These are phyloP conservation scores for Suillus brevipes DNA, from an alignment of 768 basidiomycete genomes.

Conservation along the genomic window DNA sequence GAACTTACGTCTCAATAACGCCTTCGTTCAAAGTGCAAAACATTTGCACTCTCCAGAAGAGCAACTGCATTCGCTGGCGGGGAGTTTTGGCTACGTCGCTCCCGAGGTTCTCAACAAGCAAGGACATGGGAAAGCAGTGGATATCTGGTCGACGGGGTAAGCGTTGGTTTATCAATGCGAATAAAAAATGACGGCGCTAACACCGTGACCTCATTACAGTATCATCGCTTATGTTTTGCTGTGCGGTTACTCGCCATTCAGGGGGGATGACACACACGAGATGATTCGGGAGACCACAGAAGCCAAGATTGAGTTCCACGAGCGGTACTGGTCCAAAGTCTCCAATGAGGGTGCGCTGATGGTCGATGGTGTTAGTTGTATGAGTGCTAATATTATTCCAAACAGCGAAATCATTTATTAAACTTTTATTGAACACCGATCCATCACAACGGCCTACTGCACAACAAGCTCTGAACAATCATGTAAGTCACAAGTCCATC, in stretches of 20 bases:
- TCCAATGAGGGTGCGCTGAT: conserved; percentile 61
- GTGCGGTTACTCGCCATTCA: conserved; percentile 95
- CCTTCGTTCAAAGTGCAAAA: conserved; percentile 58
- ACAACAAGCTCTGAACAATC: conserved; percentile 62
- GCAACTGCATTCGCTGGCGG: conserved; percentile 69
- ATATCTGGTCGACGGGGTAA: conserved; percentile 92
- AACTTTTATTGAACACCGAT: conserved; percentile 66
- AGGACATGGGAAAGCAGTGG: conserved; percentile 92
- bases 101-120: conserved; percentile 80
- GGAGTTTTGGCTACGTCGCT: conserved; percentile 88
- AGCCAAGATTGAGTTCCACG: conserved; percentile 88
- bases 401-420: conserved; percentile 84
- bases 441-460: conserved; percentile 74
- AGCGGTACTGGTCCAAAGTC: conserved; percentile 92
- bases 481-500: conserved; percentile 43
- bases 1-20: neutral
- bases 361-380: neutral
- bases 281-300: conserved; percentile 83
- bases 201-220: conserved; percentile 37
- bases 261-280: conserved; percentile 73
- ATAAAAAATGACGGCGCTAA: neutral
- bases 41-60: conserved; percentile 74
- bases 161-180: conserved; percentile 24
- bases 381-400: conserved; percentile 1
- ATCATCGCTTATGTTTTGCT: conserved; percentile 94